phyloP scores from a whole-genome alignment of 768 basidiomycete species.

The Hygrophorus pudorinus region DNA sequence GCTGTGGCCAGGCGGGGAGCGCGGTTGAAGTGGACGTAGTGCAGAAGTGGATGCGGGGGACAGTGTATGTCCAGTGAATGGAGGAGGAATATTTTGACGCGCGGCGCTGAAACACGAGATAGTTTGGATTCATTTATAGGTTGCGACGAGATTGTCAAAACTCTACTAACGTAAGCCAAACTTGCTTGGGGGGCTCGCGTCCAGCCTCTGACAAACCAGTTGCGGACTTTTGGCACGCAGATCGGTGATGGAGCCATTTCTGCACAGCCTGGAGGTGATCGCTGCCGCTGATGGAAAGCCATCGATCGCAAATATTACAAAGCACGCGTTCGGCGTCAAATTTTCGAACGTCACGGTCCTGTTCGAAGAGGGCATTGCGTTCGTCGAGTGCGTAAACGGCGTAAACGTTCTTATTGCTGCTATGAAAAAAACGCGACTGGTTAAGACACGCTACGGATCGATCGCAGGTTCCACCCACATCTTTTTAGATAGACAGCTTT shows the following conservation, averaged over 20 bases:
- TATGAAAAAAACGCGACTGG: slow-evolving; percentile 4
- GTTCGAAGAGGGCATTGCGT: slow-evolving; percentile 44
- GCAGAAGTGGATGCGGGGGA: slow-evolving; percentile 14
- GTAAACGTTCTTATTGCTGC: slow-evolving; percentile 42
- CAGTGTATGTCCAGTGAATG: neutral
- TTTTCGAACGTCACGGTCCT: slow-evolving; percentile 65
- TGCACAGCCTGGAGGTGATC: slow-evolving; percentile 54
- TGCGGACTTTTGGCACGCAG: slow-evolving; percentile 37
- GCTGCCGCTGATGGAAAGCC: slow-evolving; percentile 52
- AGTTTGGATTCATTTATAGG: no score
- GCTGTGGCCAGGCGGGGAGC: no score
- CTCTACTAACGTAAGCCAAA: neutral
- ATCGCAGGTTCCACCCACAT: slow-evolving; percentile 33
- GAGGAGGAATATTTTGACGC: neutral
- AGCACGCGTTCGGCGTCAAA: slow-evolving; percentile 65
- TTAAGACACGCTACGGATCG: neutral
- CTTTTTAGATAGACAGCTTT: slow-evolving; percentile 74
- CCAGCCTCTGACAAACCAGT: neutral
- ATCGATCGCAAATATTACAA: slow-evolving; percentile 58
- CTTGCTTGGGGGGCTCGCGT: neutral
- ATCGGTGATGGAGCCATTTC: slow-evolving; percentile 55
- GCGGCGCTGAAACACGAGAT: no score
- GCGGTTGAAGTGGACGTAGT: slow-evolving; percentile 4
- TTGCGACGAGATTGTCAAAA: no score
- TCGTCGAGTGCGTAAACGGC: slow-evolving; percentile 53